Evolutionary conservation across 257 asterid genomes (phyloP).

Genomic region (Nemophila menziesii): DNA sequence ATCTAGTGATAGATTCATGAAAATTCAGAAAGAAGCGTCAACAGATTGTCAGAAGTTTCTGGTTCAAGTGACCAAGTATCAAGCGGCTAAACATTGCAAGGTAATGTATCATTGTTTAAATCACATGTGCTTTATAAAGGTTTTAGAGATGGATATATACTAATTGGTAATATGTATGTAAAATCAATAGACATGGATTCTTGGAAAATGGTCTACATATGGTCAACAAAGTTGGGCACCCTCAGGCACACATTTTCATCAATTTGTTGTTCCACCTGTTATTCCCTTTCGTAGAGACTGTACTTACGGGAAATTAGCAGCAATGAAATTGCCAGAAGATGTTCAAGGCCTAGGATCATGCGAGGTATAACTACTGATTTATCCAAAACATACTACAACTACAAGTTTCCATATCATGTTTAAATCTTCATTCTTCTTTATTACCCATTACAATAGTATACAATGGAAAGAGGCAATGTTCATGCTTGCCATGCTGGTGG

Average conservation of each 20-base stretch:
- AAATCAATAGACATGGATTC: constrained; percentile 47
- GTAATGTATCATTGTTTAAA: constrained; percentile 14
- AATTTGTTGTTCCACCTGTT: constrained; percentile 69
- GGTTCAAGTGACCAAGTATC: constrained; percentile 70
- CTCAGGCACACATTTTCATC: constrained; percentile 63
- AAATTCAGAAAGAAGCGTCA: constrained; percentile 68
- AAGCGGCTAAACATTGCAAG: constrained; percentile 73
- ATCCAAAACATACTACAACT: no score
- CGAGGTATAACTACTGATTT: constrained; percentile 43
- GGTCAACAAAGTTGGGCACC: constrained; percentile 65
- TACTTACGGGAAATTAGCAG: constrained; percentile 73
- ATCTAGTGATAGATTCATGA: constrained; percentile 66
- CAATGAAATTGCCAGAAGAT: constrained; percentile 78
- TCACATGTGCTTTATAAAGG: no score
- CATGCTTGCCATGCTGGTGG: constrained; percentile 83
- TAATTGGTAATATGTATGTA: neutral
- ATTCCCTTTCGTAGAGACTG: constrained; percentile 79
- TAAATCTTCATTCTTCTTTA: no score
- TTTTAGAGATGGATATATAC: no score
- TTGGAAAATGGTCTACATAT: constrained; percentile 60
- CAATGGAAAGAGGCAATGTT: constrained; percentile 89
- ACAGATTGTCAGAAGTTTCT: constrained; percentile 45
- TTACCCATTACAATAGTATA: constrained; percentile 34
- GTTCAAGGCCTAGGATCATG: constrained; percentile 77
- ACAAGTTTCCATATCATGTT: neutral